Conservation (phyloP, 805 yeast genomes). For the Teunomyces lycoperdinae region DNA sequence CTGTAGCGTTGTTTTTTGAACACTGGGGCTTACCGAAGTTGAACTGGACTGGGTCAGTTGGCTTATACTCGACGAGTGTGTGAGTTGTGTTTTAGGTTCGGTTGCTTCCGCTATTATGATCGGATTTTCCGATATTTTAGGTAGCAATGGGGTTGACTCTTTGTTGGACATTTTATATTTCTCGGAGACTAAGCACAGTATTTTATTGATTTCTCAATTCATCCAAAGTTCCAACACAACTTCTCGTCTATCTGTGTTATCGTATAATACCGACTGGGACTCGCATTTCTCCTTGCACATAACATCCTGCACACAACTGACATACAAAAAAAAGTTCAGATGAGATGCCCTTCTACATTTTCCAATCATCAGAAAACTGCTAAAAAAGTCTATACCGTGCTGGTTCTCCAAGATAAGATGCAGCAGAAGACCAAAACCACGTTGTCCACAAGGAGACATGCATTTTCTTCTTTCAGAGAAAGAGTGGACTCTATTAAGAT, state of each 20-base stretch:
- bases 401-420: not conserved
- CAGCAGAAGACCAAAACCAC: slow-evolving; percentile 38
- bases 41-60: not conserved
- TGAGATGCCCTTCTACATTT: slow-evolving; percentile 11
- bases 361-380: not conserved
- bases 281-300: not conserved
- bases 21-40: not conserved
- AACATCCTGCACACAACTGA: not conserved
- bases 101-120: slow-evolving; percentile 6
- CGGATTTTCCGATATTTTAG: slow-evolving; percentile 10
- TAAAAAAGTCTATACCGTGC: not conserved
- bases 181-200: not conserved
- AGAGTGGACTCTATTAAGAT: slow-evolving; percentile 80
- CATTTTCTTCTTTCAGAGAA: slow-evolving; percentile 76
- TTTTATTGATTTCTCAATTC: not conserved
- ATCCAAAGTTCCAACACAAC: not conserved
- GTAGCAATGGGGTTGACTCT: slow-evolving; percentile 13
- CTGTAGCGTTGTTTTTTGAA: slow-evolving; percentile 2
- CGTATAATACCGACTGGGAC: not conserved
- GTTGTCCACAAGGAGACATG: slow-evolving; percentile 53
- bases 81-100: not conserved
- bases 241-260: not conserved
- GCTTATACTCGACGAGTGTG: not conserved
- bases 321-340: slow-evolving; percentile 4
- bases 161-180: not conserved